Conservation (phyloP, 345 rosid species). For the Populus nigra region DNA sequence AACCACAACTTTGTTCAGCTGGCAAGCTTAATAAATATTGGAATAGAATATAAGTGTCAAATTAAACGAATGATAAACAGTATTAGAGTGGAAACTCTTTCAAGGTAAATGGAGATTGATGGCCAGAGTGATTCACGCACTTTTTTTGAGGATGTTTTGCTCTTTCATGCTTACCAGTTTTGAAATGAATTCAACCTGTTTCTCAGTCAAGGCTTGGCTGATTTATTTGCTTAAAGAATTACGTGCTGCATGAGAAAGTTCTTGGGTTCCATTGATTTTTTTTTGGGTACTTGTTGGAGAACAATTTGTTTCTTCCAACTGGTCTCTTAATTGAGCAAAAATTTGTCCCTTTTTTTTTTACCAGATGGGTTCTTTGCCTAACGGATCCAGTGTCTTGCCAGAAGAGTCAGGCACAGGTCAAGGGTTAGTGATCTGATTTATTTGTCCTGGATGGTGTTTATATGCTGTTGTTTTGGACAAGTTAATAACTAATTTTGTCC, state of each 20-base stretch:
- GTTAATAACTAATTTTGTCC: background rate
- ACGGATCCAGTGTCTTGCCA: slow-evolving; percentile 22
- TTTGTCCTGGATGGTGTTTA: slow-evolving; percentile 6
- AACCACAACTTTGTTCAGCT: background rate
- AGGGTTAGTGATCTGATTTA: slow-evolving; percentile 31
- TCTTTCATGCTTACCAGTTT: background rate
- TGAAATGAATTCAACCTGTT: background rate
- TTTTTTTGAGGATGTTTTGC: background rate
- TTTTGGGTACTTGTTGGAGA: background rate
- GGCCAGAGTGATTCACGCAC: background rate
- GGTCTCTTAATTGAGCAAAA: slow-evolving; percentile 2
- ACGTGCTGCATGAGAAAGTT: background rate
- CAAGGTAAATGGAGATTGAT: background rate
- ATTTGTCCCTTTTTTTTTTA: slow-evolving; percentile 7
- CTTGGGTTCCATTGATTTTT: background rate
- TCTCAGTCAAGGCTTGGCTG: background rate
- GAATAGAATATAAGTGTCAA: background rate
- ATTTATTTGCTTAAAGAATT: background rate
- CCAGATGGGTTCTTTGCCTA: slow-evolving; percentile 36
- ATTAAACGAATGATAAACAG: no score
- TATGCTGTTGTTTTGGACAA: slow-evolving; percentile 3
- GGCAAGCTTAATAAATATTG: background rate
- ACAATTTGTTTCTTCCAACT: background rate
- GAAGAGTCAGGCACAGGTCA: slow-evolving; percentile 26
- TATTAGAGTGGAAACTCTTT: background rate